A percentile compares a stretch with the other conserved stretches of the same genome.
phyloP scores from a whole-genome alignment of 139 green algal species.

The Micromonas commoda region DNA sequence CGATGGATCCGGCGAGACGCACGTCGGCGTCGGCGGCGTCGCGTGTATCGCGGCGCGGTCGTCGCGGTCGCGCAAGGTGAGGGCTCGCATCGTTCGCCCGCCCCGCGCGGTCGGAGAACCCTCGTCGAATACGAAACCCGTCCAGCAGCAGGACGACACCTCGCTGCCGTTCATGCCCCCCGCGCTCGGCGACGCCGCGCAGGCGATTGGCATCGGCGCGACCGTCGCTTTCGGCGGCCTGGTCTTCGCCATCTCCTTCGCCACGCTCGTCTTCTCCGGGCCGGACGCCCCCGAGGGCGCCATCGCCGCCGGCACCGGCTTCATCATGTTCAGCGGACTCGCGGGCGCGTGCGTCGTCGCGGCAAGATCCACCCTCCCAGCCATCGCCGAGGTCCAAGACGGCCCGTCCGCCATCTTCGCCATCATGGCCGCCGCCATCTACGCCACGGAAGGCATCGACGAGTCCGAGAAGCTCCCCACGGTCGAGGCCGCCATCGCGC shows the following conservation, averaged over 20 bases:
- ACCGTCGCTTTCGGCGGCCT: not conserved
- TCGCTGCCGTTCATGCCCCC: not conserved
- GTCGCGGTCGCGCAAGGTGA: too few species aligned
- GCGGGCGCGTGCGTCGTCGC: not conserved
- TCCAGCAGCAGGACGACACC: too few species aligned
- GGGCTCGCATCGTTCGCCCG: too few species aligned
- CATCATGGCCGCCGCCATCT: slow-evolving; percentile 17
- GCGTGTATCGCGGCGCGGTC: too few species aligned
- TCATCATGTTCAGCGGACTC: slow-evolving; percentile 12
- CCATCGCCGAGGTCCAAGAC: slow-evolving; percentile 21
- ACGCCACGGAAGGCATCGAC: not conserved
- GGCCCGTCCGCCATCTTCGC: slow-evolving; percentile 6
- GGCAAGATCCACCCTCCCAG: not conserved
- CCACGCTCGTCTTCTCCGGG: slow-evolving; percentile 7
- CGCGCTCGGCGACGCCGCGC: not conserved
- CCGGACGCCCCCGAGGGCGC: slow-evolving; percentile 9
- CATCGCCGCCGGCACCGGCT: not conserved
- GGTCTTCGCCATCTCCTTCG: slow-evolving; percentile 10
- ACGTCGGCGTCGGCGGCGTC: too few species aligned
- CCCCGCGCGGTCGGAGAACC: too few species aligned
- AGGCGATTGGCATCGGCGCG: not conserved
- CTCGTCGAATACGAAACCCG: too few species aligned
- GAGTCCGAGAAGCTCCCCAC: slow-evolving; percentile 4
- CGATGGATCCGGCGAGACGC: too few species aligned
- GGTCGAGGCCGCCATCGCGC: not conserved